These are phyloP conservation scores for Diaporthe aspalathi DNA, from an alignment of 2,329 filamentous ascomycete species.

Conservation along the genomic window DNA sequence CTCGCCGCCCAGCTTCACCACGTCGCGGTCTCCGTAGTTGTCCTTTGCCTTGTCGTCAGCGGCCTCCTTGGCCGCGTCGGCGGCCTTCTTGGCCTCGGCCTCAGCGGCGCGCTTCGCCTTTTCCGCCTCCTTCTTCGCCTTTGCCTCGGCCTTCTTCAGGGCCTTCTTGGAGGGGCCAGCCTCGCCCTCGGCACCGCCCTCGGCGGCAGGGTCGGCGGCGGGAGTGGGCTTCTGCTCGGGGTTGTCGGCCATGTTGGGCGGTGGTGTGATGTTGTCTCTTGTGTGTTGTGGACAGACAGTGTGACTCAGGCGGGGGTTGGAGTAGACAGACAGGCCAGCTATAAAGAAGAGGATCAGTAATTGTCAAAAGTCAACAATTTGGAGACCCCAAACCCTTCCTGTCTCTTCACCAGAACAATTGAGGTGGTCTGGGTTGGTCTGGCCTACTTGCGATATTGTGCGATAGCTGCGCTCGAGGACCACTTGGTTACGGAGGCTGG, in stretches of 20 bases:
- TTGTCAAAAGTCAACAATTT: not conserved
- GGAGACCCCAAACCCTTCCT: not conserved
- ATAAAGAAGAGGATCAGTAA: not conserved
- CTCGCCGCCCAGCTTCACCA: constrained; percentile 60
- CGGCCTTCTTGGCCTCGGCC: constrained; percentile 74
- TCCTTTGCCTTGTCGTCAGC: constrained; percentile 76
- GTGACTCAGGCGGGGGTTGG: constrained; percentile 31
- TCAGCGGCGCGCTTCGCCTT: constrained; percentile 81
- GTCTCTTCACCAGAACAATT: not conserved
- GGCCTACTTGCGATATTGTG: not conserved
- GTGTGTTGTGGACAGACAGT: not conserved
- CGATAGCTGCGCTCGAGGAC: not conserved
- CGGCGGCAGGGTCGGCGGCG: constrained; percentile 86
- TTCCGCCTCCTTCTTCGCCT: constrained; percentile 88
- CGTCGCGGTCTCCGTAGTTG: constrained; percentile 78
- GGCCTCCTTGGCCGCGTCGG: constrained; percentile 52
- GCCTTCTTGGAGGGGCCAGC: constrained; percentile 78
- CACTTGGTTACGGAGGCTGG: too few relatives aligned
- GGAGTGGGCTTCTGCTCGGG: constrained; percentile 55
- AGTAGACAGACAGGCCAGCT: constrained; percentile 2
- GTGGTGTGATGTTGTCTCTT: not conserved
- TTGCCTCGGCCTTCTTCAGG: constrained; percentile 84
- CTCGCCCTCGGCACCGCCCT: constrained; percentile 79
- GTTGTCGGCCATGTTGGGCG: constrained; percentile 39
- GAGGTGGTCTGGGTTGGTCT: not conserved